Conservation (phyloP, 352 stramenopile species). For the Pythium vanterpoolii region DNA sequence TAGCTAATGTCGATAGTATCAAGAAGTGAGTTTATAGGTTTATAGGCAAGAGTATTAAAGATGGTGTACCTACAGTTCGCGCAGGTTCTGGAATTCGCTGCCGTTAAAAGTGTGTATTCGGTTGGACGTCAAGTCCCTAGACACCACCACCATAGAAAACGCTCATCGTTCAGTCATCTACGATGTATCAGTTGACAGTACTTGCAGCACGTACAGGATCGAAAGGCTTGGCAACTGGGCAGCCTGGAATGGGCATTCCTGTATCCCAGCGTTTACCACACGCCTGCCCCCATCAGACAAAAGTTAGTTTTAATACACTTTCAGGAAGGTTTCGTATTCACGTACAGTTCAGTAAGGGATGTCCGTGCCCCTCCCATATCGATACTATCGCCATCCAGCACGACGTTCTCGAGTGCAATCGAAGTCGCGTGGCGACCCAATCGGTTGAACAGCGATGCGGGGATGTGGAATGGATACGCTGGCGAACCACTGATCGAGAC, state of each 20-base stretch:
- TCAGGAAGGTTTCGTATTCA: background rate
- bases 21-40: too few species aligned
- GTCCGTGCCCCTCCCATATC: background rate
- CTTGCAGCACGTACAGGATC: background rate
- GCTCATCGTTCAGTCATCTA: background rate
- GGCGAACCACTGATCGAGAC: background rate
- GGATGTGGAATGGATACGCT: background rate
- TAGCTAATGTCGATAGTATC: too few species aligned
- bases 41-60: too few species aligned
- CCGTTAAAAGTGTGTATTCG: background rate
- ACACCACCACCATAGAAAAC: background rate
- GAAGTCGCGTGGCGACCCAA: background rate
- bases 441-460: conserved; percentile 1
- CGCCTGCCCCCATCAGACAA: background rate
- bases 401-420: conserved; percentile 1
- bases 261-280: background rate
- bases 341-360: conserved; percentile 1
- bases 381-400: background rate
- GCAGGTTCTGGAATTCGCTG: background rate
- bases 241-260: background rate
- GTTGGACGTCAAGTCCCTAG: conserved; percentile 3
- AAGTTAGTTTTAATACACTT: background rate
- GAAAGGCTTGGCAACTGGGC: background rate
- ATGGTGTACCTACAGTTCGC: background rate
- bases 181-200: background rate